Conservation (phyloP, 768 basidiomycete genomes). For the Naganishia vaughanmartiniae region DNA sequence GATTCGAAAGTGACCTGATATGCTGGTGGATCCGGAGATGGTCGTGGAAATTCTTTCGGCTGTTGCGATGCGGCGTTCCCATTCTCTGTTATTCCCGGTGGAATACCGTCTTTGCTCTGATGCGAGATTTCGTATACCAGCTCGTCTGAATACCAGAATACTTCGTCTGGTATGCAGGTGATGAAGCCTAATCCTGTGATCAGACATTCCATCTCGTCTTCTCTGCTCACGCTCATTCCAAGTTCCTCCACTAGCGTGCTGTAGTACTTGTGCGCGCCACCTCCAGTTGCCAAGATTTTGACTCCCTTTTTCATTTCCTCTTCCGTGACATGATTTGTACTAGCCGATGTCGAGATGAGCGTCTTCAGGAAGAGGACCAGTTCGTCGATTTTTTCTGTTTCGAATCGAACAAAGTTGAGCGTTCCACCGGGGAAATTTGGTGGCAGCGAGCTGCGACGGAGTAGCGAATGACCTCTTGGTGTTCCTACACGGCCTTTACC, state of each 20-base stretch:
- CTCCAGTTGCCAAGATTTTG: conserved; percentile 97
- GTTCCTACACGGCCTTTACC: conserved; percentile 52
- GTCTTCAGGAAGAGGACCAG: conserved; percentile 83
- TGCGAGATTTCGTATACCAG: conserved; percentile 68
- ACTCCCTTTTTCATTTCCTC: conserved; percentile 88
- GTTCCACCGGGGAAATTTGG: conserved; percentile 91
- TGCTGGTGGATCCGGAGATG: conserved; percentile 83
- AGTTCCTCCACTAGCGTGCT: conserved; percentile 71
- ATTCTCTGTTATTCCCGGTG: conserved; percentile 9
- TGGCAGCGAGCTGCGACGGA: conserved; percentile 68
- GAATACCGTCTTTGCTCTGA: conserved; percentile 28
- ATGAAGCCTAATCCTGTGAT: conserved; percentile 96
- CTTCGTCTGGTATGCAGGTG: conserved; percentile 91
- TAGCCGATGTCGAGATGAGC: conserved; percentile 80
- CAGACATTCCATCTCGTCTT: conserved; percentile 99
- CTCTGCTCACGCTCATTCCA: conserved; percentile 77
- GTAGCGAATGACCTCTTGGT: conserved; percentile 57
- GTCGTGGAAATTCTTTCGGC: conserved; percentile 64
- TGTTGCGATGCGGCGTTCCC: conserved; percentile 42
- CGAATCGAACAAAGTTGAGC: conserved; percentile 94
- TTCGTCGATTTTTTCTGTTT: conserved; percentile 80
- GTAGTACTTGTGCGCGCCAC: conserved; percentile 92
- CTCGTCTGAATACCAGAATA: conserved; percentile 97
- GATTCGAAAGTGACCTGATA: conserved; percentile 84
- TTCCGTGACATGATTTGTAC: conserved; percentile 78